Percentiles rank a stretch among this genome's conserved stretches.
phyloP scores from a whole-genome alignment of 352 stramenopile genomes.

The Blastocystis sp. region DNA sequence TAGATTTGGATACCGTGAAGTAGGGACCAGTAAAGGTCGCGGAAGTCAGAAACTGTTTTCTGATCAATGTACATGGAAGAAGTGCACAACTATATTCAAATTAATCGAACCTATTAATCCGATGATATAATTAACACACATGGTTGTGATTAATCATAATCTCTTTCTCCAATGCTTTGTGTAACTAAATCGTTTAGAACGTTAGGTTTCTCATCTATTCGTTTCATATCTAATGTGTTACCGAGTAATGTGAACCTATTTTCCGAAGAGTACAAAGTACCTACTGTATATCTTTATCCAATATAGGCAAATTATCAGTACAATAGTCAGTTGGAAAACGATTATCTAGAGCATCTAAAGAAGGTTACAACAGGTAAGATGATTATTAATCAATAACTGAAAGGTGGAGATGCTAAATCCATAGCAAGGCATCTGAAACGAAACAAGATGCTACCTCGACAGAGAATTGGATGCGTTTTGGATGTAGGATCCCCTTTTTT shows the following conservation, averaged over 20 bases:
- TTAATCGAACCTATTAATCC: too few species aligned
- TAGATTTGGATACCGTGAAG: too few species aligned
- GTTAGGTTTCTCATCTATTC: not conserved
- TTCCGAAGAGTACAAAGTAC: slow-evolving; percentile 9
- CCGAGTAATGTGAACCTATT: slow-evolving; percentile 10
- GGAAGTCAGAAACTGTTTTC: too few species aligned
- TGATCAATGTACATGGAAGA: too few species aligned
- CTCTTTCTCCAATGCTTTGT: not conserved
- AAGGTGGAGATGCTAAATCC: slow-evolving; percentile 76
- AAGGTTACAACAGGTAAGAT: not conserved
- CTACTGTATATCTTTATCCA: not conserved
- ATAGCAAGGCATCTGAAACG: slow-evolving; percentile 77
- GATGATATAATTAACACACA: too few species aligned
- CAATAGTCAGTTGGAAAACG: not conserved
- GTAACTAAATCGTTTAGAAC: not conserved
- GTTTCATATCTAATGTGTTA: slow-evolving; percentile 9
- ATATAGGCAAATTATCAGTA: not conserved
- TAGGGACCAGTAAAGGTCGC: too few species aligned
- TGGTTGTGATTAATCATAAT: too few species aligned
- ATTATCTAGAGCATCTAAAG: slow-evolving; percentile 5
- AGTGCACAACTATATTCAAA: too few species aligned
- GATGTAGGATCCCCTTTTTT: slow-evolving; percentile 90
- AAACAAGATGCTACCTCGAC: slow-evolving; percentile 80
- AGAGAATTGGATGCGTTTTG: slow-evolving; percentile 89
- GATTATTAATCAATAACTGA: not conserved